Conservation (phyloP, 148 eudicot species). For the Chenopodium album region DNA sequence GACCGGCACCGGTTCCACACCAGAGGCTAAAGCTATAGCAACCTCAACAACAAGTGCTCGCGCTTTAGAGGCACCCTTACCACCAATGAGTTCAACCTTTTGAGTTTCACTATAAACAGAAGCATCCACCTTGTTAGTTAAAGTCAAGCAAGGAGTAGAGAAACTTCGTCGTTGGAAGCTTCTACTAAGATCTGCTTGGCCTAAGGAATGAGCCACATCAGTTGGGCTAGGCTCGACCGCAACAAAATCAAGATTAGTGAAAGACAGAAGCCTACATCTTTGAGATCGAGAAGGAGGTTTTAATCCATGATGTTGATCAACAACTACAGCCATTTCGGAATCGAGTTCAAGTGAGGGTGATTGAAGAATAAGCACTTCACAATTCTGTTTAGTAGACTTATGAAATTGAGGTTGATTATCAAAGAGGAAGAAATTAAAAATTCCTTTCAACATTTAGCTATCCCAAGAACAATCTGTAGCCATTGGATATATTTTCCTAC, state of each 20-base stretch:
- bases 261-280: conserved; percentile 72
- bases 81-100: conserved; percentile 68
- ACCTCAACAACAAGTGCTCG: conserved; percentile 79
- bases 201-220: conserved; percentile 44
- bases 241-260: conserved; percentile 59
- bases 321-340: conserved; percentile 68
- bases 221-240: conserved; percentile 51
- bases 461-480: conserved; percentile 41
- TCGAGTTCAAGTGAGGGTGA: conserved; percentile 34
- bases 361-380: conserved; percentile 38
- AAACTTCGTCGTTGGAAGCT: conserved; percentile 62
- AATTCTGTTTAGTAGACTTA: conserved; percentile 15
- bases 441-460: conserved; percentile 39
- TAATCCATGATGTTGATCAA: conserved; percentile 61
- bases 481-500: conserved; percentile 40
- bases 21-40: conserved; percentile 78
- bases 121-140: conserved; percentile 38
- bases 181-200: conserved; percentile 37
- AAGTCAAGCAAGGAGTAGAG: conserved; percentile 87
- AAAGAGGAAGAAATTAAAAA: conserved; percentile 35
- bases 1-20: conserved; percentile 48
- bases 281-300: conserved; percentile 66
- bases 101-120: conserved; percentile 40
- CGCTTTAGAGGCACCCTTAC: conserved; percentile 52
- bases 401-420: conserved; percentile 28